phyloP scores from a whole-genome alignment of 1,284 basidiomycete species.

The Leccinum pachyderme region DNA sequence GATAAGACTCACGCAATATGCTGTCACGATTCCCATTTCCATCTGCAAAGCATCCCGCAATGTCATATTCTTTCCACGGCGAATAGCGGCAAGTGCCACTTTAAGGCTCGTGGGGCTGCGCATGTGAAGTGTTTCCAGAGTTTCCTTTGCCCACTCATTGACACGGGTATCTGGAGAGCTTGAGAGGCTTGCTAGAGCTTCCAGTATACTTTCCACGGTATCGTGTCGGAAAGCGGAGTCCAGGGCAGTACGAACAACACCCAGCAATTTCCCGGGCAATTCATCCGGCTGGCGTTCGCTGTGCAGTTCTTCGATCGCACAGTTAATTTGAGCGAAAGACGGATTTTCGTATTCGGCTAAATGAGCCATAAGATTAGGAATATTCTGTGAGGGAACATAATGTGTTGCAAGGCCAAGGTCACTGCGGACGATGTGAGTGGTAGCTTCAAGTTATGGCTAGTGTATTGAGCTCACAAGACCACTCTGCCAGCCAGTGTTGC shows the following conservation, averaged over 20 bases:
- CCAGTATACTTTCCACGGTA: slow-evolving; percentile 69
- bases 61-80: slow-evolving; percentile 60
- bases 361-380: slow-evolving; percentile 66
- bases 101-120: slow-evolving; percentile 91
- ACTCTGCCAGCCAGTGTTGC: slow-evolving; percentile 72
- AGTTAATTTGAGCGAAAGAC: slow-evolving; percentile 47
- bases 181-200: slow-evolving; percentile 50
- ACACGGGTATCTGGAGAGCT: slow-evolving; percentile 45
- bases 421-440: slow-evolving; percentile 39
- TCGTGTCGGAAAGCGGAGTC: slow-evolving; percentile 76
- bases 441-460: slow-evolving; percentile 3
- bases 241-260: slow-evolving; percentile 68
- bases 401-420: slow-evolving; percentile 92
- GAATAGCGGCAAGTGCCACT: slow-evolving; percentile 78
- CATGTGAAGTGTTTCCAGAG: slow-evolving; percentile 59
- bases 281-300: slow-evolving; percentile 60
- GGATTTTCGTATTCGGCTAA: slow-evolving; percentile 60
- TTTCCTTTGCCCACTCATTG: slow-evolving; percentile 72
- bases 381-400: slow-evolving; percentile 74
- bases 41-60: slow-evolving; percentile 73
- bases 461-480: slow-evolving; percentile 65
- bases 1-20: slow-evolving; percentile 66
- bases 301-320: slow-evolving; percentile 67
- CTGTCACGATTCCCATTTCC: slow-evolving; percentile 79
- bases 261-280: slow-evolving; percentile 53